Evolutionary conservation across 306 rosid species (phyloP).

Genomic region (Vigna trinervia): DNA sequence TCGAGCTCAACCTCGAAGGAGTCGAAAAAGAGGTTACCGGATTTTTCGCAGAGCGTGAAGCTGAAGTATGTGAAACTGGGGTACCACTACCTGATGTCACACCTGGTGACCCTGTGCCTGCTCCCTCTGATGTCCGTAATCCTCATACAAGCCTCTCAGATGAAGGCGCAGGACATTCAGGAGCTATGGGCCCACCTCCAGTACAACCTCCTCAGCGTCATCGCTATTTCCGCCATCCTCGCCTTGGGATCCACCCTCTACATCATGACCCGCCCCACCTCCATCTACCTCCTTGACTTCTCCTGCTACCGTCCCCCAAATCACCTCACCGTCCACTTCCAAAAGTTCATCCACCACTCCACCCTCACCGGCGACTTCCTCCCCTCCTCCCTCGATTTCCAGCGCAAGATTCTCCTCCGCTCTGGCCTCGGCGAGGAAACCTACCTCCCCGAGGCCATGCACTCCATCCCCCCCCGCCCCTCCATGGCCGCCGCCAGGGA

Average conservation of each 20-base stretch:
- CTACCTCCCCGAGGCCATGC: constrained; percentile 58
- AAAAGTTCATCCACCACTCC: constrained; percentile 59
- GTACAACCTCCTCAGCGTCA: constrained; percentile 51
- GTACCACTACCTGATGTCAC: constrained; percentile 60
- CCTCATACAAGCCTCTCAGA: constrained; percentile 50
- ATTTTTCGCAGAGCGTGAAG: constrained; percentile 39
- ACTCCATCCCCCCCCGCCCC: constrained; percentile 52
- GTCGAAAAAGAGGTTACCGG: neutral
- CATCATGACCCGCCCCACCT: constrained; percentile 59
- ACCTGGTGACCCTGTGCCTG: constrained; percentile 51
- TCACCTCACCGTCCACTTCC: constrained; percentile 35
- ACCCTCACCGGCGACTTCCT: constrained; percentile 55
- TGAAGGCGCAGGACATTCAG: constrained; percentile 46
- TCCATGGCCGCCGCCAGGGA: constrained; percentile 63
- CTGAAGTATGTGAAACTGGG: constrained; percentile 65
- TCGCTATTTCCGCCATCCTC: constrained; percentile 40
- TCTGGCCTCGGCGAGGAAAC: constrained; percentile 70
- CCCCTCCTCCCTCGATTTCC: constrained; percentile 60
- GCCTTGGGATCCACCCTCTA: constrained; percentile 52
- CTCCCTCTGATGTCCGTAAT: constrained; percentile 51
- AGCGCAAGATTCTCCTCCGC: constrained; percentile 58
- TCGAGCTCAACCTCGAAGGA: too few relatives aligned
- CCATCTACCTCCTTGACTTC: constrained; percentile 64
- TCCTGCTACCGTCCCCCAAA: constrained; percentile 57
- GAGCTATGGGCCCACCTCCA: constrained; percentile 57